These are phyloP conservation scores for Lachancea sp. DNA, from an alignment of 805 yeast genomes.

Conservation along the genomic window DNA sequence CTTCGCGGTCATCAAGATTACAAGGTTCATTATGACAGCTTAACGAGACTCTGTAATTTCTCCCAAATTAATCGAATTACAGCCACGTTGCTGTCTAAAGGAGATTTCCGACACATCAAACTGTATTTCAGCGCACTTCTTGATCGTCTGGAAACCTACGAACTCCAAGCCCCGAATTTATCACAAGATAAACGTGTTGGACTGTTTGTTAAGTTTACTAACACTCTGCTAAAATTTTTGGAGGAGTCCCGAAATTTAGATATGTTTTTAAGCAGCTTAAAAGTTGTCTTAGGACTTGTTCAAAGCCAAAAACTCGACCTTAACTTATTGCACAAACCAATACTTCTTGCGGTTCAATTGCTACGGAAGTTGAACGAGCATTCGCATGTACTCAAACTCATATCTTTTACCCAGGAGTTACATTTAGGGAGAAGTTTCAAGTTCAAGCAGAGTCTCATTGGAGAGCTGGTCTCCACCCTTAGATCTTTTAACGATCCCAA, in stretches of 20 bases:
- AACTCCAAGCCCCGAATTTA: conserved; percentile 1
- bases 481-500: conserved; percentile 28
- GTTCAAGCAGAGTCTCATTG: conserved; percentile 20
- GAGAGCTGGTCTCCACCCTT: conserved; percentile 20
- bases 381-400: conserved; percentile 22
- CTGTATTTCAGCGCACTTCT: conserved; percentile 21
- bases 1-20: conserved; percentile 14
- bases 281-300: conserved; percentile 10
- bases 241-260: conserved; percentile 16
- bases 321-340: conserved; percentile 14
- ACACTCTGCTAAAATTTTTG: conserved; percentile 18
- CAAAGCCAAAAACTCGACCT: conserved; percentile 4
- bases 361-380: conserved; percentile 19
- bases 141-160: conserved; percentile 14
- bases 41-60: conserved; percentile 21
- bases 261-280: conserved; percentile 21
- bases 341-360: conserved; percentile 13
- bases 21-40: conserved; percentile 14
- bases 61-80: conserved; percentile 17
- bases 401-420: conserved; percentile 15
- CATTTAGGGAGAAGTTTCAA: conserved; percentile 9
- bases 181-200: conserved; percentile 3
- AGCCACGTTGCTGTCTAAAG: conserved; percentile 12
- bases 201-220: conserved; percentile 19
- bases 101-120: conserved; percentile 18